phyloP scores from a whole-genome alignment of 805 yeast species.

The Lachancea fermentati region DNA sequence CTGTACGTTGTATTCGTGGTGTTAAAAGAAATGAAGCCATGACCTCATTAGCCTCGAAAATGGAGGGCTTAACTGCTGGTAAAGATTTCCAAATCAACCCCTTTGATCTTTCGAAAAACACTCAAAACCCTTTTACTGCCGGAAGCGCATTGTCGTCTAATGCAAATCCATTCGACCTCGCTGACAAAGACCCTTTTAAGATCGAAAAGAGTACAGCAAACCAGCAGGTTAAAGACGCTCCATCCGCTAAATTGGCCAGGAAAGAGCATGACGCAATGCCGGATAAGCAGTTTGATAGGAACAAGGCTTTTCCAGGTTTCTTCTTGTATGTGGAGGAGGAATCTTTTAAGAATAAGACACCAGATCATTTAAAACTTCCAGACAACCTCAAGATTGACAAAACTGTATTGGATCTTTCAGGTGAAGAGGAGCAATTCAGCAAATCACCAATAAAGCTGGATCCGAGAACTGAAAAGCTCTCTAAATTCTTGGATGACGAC shows the following conservation, averaged over 20 bases:
- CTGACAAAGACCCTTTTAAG: slow-evolving; percentile 21
- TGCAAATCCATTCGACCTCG: slow-evolving; percentile 35
- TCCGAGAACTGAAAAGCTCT: slow-evolving; percentile 44
- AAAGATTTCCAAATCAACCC: slow-evolving; percentile 37
- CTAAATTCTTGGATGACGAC: slow-evolving; percentile 62
- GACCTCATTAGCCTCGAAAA: slow-evolving; percentile 39
- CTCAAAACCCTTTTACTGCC: slow-evolving; percentile 19
- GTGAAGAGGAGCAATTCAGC: slow-evolving; percentile 29
- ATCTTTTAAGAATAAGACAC: slow-evolving; percentile 46
- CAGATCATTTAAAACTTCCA: slow-evolving; percentile 43
- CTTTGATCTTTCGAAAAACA: slow-evolving; percentile 21
- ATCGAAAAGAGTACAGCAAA: slow-evolving; percentile 1
- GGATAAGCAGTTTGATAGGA: slow-evolving; percentile 18
- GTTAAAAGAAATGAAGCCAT: slow-evolving; percentile 46
- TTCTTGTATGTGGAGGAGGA: slow-evolving; percentile 72
- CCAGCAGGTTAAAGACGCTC: slow-evolving; percentile 8
- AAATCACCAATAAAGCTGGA: slow-evolving; percentile 28
- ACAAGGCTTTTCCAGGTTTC: slow-evolving; percentile 50
- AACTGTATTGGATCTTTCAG: slow-evolving; percentile 41
- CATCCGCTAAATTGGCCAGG: slow-evolving; percentile 33
- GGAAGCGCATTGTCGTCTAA: slow-evolving; percentile 29
- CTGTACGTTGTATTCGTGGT: slow-evolving; percentile 73
- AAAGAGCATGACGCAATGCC: slow-evolving; percentile 26
- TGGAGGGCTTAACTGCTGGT: slow-evolving; percentile 36
- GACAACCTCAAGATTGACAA: slow-evolving; percentile 50